Percentiles rank a stretch among this genome's conserved stretches.
Evolutionary conservation across 371 early-diverging fungal species (phyloP).

Genomic region (Saksenaea vasiformis): DNA sequence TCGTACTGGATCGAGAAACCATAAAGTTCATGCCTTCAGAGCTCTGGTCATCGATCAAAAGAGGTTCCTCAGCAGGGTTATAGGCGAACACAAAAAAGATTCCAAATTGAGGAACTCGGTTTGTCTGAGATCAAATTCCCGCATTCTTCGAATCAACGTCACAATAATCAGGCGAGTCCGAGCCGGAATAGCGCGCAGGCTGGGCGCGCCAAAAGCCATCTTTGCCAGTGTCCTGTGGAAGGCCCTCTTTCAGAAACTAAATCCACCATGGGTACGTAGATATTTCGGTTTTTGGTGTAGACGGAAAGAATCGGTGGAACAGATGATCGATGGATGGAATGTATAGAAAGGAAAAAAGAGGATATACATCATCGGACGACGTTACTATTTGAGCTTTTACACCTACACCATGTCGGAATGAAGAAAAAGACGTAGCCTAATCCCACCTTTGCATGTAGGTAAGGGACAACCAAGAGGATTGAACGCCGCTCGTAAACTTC

Average conservation of each 20-base stretch:
- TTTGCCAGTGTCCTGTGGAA: background rate
- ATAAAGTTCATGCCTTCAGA: too few relatives aligned
- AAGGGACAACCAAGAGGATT: constrained; percentile 97
- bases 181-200: background rate
- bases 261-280: constrained; percentile 9
- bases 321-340: background rate
- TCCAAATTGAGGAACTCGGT: too few relatives aligned
- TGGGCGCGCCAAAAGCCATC: background rate
- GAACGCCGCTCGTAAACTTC: constrained; percentile 98
- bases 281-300: background rate
- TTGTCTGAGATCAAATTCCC: too few relatives aligned
- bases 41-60: too few relatives aligned
- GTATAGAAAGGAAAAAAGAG: background rate
- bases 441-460: constrained; percentile 46
- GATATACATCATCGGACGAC: background rate
- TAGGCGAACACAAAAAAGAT: too few relatives aligned
- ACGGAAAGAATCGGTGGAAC: background rate
- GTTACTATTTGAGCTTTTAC: background rate
- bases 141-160: too few relatives aligned
- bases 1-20: too few relatives aligned
- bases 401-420: background rate
- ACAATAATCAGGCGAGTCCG: background rate
- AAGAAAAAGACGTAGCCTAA: background rate
- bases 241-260: background rate
- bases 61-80: too few relatives aligned